Base-by-base conservation (phyloP, 306 rosid species). In the Malus orientalis region DNA sequence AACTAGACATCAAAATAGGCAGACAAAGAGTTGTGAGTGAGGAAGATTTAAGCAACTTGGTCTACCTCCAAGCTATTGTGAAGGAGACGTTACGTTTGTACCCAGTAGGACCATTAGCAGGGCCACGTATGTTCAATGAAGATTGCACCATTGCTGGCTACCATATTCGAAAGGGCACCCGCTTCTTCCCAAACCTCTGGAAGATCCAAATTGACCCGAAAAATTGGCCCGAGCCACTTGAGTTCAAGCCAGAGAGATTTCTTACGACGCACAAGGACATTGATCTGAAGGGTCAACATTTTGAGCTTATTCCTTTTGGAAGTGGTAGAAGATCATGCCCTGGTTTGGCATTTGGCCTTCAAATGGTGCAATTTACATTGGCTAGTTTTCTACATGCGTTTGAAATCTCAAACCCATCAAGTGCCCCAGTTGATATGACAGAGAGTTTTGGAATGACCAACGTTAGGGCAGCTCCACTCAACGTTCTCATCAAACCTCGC, bases 11-110 rank as follows among this genome's bases (percentile, higher is more conserved):
- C 18, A 67, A 65, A 1, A 70, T 83, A 0, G 87, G 87, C 6
- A 55, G 62, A 25, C 75, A 71, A 22, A 70, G 85, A 58, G 1
- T 4, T 0, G 75, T 78, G 19, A 49, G 45, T 0, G 81, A 86
- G 18, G 27, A 38, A 0, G 92, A 92, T 47, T 18, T 87, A 2
- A 27, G 11, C 5, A 87, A 85, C 0, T 19, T 90, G 2, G 77
- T 38, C 5, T 88, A 90, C 70, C 42, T 92, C 3, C 74, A 88
- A 64, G 87, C 89, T 49, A 77, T 83, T 14, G 25, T 87, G 2
- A 92, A 87, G 49, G 95, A 91, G 71, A 76, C 89, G 0, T 0
- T 89, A 29, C 85, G 97, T 0, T 27, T 91, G 61, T 86, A 86
- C 19, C 93, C 92, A 19, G 58, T 85, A 0, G 90, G 36, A 12